Evolutionary conservation across 2,329 filamentous ascomycete genomes (phyloP).

Genomic region (Penicillium decumbens): DNA sequence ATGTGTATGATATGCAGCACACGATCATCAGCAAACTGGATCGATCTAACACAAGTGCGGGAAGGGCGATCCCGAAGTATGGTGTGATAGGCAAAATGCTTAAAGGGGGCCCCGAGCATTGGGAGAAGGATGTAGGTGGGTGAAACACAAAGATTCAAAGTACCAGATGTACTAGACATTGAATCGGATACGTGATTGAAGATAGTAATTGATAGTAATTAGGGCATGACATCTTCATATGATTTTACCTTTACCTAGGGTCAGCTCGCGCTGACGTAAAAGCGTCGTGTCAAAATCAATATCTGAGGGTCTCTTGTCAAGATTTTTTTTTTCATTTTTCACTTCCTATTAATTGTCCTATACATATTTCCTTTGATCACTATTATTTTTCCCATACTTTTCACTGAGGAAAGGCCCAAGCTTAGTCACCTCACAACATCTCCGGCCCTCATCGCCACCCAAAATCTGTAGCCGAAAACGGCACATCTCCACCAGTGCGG

Average conservation of each 20-base stretch:
- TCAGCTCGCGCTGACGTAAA: slow-evolving; percentile 20
- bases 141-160: background rate
- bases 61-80: slow-evolving; percentile 21
- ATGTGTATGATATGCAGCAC: slow-evolving; percentile 14
- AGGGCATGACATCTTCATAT: slow-evolving; percentile 7
- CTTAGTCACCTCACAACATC: slow-evolving; percentile 24
- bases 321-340: background rate
- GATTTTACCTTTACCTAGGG: background rate
- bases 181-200: background rate
- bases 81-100: slow-evolving; percentile 16
- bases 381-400: background rate
- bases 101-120: slow-evolving; percentile 9
- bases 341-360: background rate
- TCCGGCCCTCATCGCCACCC: slow-evolving; percentile 19
- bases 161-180: background rate
- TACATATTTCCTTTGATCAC: background rate
- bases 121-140: background rate
- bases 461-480: slow-evolving; percentile 27
- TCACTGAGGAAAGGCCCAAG: background rate
- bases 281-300: slow-evolving; percentile 2
- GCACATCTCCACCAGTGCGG: slow-evolving; percentile 23
- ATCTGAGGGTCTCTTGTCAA: too few relatives aligned
- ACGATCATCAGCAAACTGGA: slow-evolving; percentile 11
- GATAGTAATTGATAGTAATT: background rate
- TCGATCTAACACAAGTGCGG: slow-evolving; percentile 12